Evolutionary conservation across 1,284 basidiomycete genomes (phyloP).

Genomic region (Cryptococcus wingfieldii): DNA sequence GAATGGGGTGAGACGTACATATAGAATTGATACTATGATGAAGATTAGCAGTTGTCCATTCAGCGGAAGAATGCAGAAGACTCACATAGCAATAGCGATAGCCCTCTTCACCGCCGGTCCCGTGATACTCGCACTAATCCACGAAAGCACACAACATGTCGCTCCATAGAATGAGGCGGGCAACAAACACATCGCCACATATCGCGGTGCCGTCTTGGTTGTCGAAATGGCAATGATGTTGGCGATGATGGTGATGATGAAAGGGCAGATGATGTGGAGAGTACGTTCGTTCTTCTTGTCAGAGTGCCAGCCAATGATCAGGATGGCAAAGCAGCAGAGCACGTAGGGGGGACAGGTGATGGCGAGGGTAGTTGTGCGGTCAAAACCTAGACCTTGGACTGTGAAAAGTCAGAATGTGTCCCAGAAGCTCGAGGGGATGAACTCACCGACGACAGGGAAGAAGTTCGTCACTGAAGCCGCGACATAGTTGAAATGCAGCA

Average conservation of each 20-base stretch:
- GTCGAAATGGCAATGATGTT: constrained; percentile 61
- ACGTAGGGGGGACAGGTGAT: constrained; percentile 45
- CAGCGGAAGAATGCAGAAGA: constrained; percentile 13
- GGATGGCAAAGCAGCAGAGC: constrained; percentile 35
- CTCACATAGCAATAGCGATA: constrained; percentile 39
- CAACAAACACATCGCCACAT: constrained; percentile 39
- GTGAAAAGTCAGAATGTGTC: not conserved
- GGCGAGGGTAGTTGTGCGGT: constrained; percentile 41
- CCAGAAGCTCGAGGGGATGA: not conserved
- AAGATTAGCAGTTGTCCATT: not conserved
- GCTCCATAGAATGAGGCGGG: constrained; percentile 42
- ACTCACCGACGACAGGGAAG: constrained; percentile 38
- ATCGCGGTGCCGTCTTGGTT: constrained; percentile 39
- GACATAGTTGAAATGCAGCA: constrained; percentile 23
- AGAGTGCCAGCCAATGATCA: constrained; percentile 39
- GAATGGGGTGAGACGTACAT: constrained; percentile 1
- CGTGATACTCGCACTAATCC: constrained; percentile 43
- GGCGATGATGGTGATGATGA: constrained; percentile 29
- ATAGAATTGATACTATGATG: constrained; percentile 32
- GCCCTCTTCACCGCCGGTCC: constrained; percentile 48
- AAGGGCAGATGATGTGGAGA: constrained; percentile 27
- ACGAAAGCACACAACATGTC: constrained; percentile 43
- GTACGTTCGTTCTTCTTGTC: constrained; percentile 40
- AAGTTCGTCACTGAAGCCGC: constrained; percentile 45
- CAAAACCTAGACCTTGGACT: constrained; percentile 25